A percentile compares a stretch with the other conserved stretches of the same genome.
Evolutionary conservation across 768 basidiomycete genomes (phyloP).

Genomic region (Steccherinum ochraceum): DNA sequence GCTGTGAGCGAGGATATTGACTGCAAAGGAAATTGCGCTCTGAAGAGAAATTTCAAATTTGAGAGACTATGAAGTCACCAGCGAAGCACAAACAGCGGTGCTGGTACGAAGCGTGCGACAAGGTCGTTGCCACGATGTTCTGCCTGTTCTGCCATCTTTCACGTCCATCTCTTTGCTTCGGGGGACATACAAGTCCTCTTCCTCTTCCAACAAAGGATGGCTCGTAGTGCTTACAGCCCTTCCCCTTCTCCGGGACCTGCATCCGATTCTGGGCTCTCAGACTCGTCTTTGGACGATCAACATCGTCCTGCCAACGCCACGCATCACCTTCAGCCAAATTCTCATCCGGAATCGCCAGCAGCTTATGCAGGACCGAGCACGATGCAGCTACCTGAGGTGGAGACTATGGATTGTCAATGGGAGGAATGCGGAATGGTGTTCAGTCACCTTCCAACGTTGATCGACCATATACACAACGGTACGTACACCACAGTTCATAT

Average conservation of each 20-base stretch:
- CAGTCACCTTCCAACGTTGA: constrained; percentile 64
- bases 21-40: no score
- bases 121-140: no score
- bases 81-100: no score
- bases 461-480: constrained; percentile 83
- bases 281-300: constrained; percentile 19
- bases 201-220: no score
- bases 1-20: no score
- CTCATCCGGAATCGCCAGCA: constrained; percentile 35
- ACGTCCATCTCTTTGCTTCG: no score
- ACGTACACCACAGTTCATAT: constrained; percentile 21
- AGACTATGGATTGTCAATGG: constrained; percentile 79
- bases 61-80: no score
- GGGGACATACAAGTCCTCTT: no score
- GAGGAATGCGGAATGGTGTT: constrained; percentile 74
- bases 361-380: constrained; percentile 14
- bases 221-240: constrained; percentile 30
- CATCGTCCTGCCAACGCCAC: constrained; percentile 3
- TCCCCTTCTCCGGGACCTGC: constrained; percentile 29
- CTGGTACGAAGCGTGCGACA: no score
- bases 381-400: constrained; percentile 25
- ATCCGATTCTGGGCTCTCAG: constrained; percentile 21
- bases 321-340: constrained; percentile 25
- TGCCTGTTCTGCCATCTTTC: no score
- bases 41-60: no score